phyloP scores from a whole-genome alignment of 1,284 basidiomycete genomes.

The Puccinia coronata region DNA sequence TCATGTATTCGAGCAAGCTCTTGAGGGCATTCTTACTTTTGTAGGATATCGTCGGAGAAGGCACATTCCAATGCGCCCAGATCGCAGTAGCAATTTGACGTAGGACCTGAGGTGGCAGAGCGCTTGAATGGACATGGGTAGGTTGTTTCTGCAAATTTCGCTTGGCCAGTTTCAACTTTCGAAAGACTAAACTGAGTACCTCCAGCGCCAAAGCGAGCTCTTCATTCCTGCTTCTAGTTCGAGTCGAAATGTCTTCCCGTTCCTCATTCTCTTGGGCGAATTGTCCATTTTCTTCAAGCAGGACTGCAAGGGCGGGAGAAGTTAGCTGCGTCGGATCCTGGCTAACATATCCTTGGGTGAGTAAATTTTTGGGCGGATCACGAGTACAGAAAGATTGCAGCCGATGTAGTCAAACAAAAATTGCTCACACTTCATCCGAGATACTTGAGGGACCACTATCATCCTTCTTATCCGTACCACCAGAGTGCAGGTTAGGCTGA shows the following conservation, averaged over 20 bases:
- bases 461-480: neutral
- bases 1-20: conserved; percentile 38
- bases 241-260: neutral
- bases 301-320: conserved; percentile 29
- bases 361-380: conserved; percentile 12
- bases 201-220: conserved; percentile 30
- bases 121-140: neutral
- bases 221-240: neutral
- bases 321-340: conserved; percentile 20
- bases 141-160: neutral
- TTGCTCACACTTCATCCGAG: neutral
- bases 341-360: conserved; percentile 28
- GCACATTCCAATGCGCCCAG: conserved; percentile 41
- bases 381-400: neutral
- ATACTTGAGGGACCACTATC: neutral
- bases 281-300: conserved; percentile 15
- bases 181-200: conserved; percentile 34
- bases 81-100: conserved; percentile 15
- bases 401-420: neutral
- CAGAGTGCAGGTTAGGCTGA: conserved; percentile 14
- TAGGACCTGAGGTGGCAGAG: neutral
- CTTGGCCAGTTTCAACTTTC: conserved; percentile 22
- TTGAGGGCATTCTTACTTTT: conserved; percentile 41
- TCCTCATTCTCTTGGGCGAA: neutral
- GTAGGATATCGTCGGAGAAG: conserved; percentile 30